Percentiles rank a stretch among this genome's conserved stretches.
Evolutionary conservation across 2,329 filamentous ascomycete genomes (phyloP).

Genomic region (Scedosporium minutisporum): DNA sequence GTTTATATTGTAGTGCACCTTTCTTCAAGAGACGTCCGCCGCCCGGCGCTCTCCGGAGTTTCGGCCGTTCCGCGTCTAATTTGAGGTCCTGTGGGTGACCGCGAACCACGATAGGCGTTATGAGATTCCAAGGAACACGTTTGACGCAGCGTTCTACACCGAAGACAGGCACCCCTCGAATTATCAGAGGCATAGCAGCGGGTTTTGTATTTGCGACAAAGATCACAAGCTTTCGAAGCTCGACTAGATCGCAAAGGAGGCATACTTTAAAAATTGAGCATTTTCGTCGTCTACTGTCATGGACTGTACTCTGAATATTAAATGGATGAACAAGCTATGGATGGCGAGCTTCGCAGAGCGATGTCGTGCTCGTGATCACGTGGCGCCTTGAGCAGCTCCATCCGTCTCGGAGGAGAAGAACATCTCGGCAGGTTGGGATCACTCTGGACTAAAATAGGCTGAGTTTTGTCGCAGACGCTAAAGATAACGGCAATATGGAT

Average conservation of each 20-base stretch:
- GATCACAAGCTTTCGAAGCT: slow-evolving; percentile 17
- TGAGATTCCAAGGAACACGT: neutral
- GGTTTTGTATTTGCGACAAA: slow-evolving; percentile 17
- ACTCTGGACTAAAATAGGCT: too few species aligned
- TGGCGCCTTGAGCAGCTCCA: too few species aligned
- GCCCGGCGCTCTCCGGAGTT: neutral
- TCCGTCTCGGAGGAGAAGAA: too few species aligned
- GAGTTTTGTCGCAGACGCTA: too few species aligned
- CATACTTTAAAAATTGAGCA: slow-evolving; percentile 9
- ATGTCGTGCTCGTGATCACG: too few species aligned
- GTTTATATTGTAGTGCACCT: too few species aligned
- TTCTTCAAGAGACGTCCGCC: neutral
- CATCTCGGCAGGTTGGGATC: too few species aligned
- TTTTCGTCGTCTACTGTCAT: too few species aligned
- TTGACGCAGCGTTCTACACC: neutral
- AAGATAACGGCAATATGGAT: too few species aligned
- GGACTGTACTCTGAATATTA: too few species aligned
- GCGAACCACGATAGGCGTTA: neutral
- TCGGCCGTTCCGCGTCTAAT: neutral
- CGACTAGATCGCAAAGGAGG: slow-evolving; percentile 14
- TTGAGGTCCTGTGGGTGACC: neutral
- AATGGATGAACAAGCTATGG: too few species aligned
- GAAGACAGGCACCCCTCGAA: neutral
- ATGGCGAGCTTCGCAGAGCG: too few species aligned
- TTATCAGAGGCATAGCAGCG: neutral